Conservation (phyloP, 179 eudicot genomes). For the Heliamphora pulchella region DNA sequence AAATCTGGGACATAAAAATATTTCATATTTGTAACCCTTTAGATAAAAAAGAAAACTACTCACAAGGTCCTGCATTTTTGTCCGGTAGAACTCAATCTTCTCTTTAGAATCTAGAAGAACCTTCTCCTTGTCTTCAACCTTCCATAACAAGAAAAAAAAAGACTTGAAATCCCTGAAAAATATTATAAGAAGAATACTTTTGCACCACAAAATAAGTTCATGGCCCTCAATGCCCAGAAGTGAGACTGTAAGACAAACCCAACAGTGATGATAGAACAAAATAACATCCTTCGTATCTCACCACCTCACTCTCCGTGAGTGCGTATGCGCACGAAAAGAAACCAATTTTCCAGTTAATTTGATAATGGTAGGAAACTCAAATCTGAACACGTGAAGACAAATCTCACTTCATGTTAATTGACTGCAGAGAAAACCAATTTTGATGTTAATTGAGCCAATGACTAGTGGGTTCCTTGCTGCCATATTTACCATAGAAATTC, state of each 20-base stretch:
- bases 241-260: slow-evolving; percentile 2
- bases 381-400: background rate
- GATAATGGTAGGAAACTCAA: background rate
- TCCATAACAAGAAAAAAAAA: slow-evolving; percentile 17
- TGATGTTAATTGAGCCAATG: background rate
- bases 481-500: no score
- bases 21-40: background rate
- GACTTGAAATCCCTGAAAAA: slow-evolving; percentile 8
- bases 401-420: background rate
- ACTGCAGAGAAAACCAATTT: no score
- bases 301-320: background rate
- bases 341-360: background rate
- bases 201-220: background rate
- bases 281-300: background rate
- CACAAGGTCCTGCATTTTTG: slow-evolving; percentile 98
- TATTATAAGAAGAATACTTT: background rate
- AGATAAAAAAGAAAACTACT: slow-evolving; percentile 24
- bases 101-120: slow-evolving; percentile 81
- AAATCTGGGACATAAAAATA: background rate
- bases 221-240: background rate
- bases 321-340: background rate
- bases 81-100: slow-evolving; percentile 76
- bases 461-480: background rate
- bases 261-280: background rate
- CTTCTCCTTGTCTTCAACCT: slow-evolving; percentile 83